A percentile compares a stretch with the other conserved stretches of the same genome.
These are phyloP conservation scores for Anisodus acutangulus DNA, from an alignment of 257 asterid species.

Conservation along the genomic window DNA sequence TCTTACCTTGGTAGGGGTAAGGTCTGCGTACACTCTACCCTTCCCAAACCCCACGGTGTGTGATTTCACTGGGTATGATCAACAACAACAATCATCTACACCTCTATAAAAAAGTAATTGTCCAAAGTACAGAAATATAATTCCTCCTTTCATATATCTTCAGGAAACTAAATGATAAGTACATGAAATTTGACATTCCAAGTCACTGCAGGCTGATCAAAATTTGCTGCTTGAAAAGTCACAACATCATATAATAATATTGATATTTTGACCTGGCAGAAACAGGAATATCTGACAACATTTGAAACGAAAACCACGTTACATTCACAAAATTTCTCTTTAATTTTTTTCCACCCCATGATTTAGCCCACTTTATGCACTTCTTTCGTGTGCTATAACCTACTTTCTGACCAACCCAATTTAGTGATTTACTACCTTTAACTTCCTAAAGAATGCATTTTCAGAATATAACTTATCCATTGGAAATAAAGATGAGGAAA, in stretches of 20 bases:
- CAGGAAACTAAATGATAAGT: background rate
- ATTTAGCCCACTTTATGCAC: background rate
- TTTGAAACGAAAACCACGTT: background rate
- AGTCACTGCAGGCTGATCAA: background rate
- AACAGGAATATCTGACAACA: background rate
- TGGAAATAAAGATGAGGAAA: background rate
- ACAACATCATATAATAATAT: background rate
- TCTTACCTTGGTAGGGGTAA: no score
- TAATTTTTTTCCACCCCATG: background rate
- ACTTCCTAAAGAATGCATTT: background rate
- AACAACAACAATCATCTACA: background rate
- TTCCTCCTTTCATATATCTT: background rate
- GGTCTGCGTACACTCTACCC: no score
- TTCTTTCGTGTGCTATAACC: background rate
- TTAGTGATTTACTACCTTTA: background rate
- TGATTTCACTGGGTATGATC: no score
- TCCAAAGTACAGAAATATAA: background rate
- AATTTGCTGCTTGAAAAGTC: background rate
- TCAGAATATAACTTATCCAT: background rate
- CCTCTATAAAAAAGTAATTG: constrained; percentile 1
- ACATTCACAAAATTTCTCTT: background rate
- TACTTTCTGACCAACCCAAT: background rate
- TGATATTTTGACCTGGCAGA: constrained; percentile 14
- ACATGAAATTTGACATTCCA: background rate
- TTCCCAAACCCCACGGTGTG: no score